These are phyloP conservation scores for Neopestalotiopsis sp. DNA, from an alignment of 2,329 filamentous ascomycete genomes.

Conservation along the genomic window DNA sequence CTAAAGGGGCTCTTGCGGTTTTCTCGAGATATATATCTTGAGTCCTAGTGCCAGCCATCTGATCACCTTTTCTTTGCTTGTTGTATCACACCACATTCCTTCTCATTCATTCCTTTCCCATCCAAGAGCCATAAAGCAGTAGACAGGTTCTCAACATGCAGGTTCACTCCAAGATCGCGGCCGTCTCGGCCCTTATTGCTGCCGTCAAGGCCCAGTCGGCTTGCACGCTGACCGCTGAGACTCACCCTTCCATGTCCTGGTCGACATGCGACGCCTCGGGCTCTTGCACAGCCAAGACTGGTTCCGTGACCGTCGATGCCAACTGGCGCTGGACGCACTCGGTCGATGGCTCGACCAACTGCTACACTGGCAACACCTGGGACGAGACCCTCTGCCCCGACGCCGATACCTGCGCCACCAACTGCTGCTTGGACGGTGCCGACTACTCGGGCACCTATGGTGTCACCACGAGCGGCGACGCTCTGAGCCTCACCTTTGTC, in stretches of 20 bases:
- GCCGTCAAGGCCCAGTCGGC: constrained; percentile 47
- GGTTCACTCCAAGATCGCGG: constrained; percentile 33
- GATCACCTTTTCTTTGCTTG: neutral
- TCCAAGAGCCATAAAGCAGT: constrained; percentile 7
- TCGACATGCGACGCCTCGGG: constrained; percentile 47
- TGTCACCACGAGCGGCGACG: constrained; percentile 49
- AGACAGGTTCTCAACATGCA: constrained; percentile 26
- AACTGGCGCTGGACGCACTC: constrained; percentile 60
- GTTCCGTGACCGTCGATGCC: constrained; percentile 52
- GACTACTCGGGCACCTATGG: constrained; percentile 52
- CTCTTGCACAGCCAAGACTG: constrained; percentile 47
- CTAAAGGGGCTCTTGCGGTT: neutral
- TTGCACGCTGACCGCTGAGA: constrained; percentile 45
- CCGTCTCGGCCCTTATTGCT: constrained; percentile 42
- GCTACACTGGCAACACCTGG: constrained; percentile 49
- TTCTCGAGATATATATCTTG: constrained; percentile 11
- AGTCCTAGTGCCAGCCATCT: neutral
- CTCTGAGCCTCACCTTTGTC: constrained; percentile 56
- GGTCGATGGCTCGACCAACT: constrained; percentile 47
- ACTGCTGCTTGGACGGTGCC: constrained; percentile 51
- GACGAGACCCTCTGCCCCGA: constrained; percentile 42
- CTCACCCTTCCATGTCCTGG: constrained; percentile 53
- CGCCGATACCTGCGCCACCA: constrained; percentile 42
- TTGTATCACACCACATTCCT: constrained; percentile 22
- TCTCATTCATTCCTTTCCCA: constrained; percentile 23